phyloP scores from a whole-genome alignment of 306 rosid genomes.

The apple (Malus domestica) region ASM211411v1 NC_041805.1:8447001-8447500 shows the following conservation, averaged over 20 bases:
- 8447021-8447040: background rate
- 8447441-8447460: background rate
- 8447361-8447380: conserved; percentile 1
- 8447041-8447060: background rate
- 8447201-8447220: conserved; percentile 45
- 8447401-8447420: conserved; percentile 25
- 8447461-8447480: conserved; percentile 25
- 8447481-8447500: conserved; percentile 13
- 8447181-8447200: conserved; percentile 40
- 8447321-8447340: conserved; percentile 13
- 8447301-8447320: conserved; percentile 43
- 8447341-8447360: background rate
- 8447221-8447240: conserved; percentile 38
- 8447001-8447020: conserved; percentile 31
- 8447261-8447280: conserved; percentile 32
- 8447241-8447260: conserved; percentile 44
- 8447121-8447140: background rate
- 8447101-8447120: background rate
- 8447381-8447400: conserved; percentile 15
- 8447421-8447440: background rate
- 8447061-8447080: conserved; percentile 36
- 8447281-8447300: conserved; percentile 40
- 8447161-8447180: conserved; percentile 27
- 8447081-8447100: background rate
- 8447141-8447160: background rate